Evolutionary conservation across 1,284 basidiomycete species (phyloP).

Genomic region (Rhodotorula sp.): DNA sequence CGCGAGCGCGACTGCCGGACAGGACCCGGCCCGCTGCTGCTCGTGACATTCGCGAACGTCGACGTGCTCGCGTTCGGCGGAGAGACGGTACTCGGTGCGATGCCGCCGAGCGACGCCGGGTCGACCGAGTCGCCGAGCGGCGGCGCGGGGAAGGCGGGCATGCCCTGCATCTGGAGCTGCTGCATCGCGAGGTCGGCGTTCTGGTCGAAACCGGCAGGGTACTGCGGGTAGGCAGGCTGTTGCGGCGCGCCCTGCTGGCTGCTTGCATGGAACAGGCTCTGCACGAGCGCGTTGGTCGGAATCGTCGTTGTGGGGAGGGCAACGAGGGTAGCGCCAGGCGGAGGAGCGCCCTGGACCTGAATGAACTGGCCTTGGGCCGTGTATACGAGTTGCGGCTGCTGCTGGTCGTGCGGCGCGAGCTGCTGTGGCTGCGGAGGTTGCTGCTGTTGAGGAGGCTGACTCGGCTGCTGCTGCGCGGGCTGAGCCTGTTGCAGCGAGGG

Average conservation of each 20-base stretch:
- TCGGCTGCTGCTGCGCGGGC: background rate
- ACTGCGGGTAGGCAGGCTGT: background rate
- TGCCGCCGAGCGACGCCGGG: conserved; percentile 8
- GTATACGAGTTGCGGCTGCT: conserved; percentile 6
- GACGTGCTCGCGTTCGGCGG: background rate
- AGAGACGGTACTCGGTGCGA: background rate
- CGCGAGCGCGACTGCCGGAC: conserved; percentile 36
- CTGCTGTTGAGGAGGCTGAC: background rate
- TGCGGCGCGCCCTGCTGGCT: background rate
- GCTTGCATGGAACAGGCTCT: background rate
- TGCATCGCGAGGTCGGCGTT: background rate
- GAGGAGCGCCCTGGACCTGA: background rate
- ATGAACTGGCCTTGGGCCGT: conserved; percentile 6
- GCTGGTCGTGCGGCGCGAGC: background rate
- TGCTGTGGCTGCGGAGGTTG: background rate
- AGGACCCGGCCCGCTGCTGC: conserved; percentile 9
- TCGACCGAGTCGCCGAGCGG: conserved; percentile 23
- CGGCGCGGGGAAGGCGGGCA: background rate
- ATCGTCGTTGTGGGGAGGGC: background rate
- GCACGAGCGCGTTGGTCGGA: background rate
- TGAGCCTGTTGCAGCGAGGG: background rate
- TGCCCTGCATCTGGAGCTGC: conserved; percentile 7
- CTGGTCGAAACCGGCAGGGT: conserved; percentile 12
- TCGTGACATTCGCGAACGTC: background rate
- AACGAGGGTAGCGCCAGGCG: background rate